These are phyloP conservation scores for Catharanthus roseus DNA, from an alignment of 257 asterid genomes.

Conservation along the genomic window DNA sequence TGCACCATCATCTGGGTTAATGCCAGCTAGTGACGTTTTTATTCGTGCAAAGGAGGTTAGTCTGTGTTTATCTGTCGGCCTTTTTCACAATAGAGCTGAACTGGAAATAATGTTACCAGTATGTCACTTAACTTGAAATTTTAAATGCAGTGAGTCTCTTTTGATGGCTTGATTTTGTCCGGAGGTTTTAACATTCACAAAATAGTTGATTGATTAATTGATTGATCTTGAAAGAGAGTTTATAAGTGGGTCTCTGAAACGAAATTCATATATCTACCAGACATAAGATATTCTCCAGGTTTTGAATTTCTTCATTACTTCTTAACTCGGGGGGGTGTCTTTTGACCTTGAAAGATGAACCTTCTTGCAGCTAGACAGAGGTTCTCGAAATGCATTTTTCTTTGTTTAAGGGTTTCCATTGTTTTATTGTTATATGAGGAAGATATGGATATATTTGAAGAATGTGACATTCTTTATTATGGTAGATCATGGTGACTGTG, in stretches of 20 bases:
- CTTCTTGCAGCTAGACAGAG: not conserved
- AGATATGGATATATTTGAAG: not conserved
- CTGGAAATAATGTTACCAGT: not conserved
- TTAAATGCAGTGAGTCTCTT: not conserved
- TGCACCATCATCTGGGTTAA: constrained; percentile 72
- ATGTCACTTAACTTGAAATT: not conserved
- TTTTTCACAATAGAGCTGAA: not conserved
- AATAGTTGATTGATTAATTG: not conserved
- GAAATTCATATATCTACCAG: not conserved
- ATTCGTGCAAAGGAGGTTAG: constrained; percentile 88
- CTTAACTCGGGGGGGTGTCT: not conserved
- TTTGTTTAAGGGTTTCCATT: not conserved
- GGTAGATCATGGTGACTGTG: not conserved
- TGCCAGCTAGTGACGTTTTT: constrained; percentile 83
- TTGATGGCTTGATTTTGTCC: not conserved
- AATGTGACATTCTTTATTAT: not conserved
- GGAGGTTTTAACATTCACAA: not conserved
- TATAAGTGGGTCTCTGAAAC: not conserved
- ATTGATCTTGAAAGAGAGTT: not conserved
- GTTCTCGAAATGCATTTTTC: not conserved
- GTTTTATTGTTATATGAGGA: not conserved
- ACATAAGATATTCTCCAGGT: not conserved
- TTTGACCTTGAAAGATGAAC: not conserved
- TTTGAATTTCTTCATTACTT: not conserved
- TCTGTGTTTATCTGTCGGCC: not conserved